Percentiles rank a stretch among this genome's conserved stretches.
Conservation (phyloP, 345 rosid species). For the Lagerstroemia speciosa region DNA sequence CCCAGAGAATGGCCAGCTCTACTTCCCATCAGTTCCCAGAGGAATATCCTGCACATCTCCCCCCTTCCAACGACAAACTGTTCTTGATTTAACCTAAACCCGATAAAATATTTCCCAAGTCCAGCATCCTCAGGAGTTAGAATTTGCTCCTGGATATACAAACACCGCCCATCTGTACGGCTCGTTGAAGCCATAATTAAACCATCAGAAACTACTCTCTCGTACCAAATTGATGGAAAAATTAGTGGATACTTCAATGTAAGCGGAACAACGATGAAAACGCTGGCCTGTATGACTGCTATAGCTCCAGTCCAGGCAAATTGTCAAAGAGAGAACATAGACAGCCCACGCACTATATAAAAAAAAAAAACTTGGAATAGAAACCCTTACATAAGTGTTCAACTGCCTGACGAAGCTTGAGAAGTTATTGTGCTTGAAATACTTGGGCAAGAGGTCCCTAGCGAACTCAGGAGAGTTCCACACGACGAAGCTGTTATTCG, state of each 20-base stretch:
- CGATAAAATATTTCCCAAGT: background rate
- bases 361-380: background rate
- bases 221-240: background rate
- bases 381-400: slow-evolving; percentile 61
- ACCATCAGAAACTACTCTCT: background rate
- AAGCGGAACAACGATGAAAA: background rate
- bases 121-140: background rate
- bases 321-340: background rate
- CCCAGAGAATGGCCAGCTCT: background rate
- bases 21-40: background rate
- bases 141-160: background rate
- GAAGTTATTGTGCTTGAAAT: slow-evolving; percentile 88
- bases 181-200: background rate
- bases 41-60: background rate
- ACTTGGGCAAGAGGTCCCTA: slow-evolving; percentile 65
- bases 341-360: no score
- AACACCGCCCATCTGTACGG: background rate
- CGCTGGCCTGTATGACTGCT: background rate
- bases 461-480: slow-evolving; percentile 90
- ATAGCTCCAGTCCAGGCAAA: background rate
- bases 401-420: no score
- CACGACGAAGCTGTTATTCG: slow-evolving; percentile 75
- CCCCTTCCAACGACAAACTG: background rate
- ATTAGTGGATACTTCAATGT: background rate
- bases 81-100: background rate